A percentile compares a stretch with the other conserved stretches of the same genome.
phyloP scores from a whole-genome alignment of 2,329 filamentous ascomycete species.

The Albifimbria verrucaria region DNA sequence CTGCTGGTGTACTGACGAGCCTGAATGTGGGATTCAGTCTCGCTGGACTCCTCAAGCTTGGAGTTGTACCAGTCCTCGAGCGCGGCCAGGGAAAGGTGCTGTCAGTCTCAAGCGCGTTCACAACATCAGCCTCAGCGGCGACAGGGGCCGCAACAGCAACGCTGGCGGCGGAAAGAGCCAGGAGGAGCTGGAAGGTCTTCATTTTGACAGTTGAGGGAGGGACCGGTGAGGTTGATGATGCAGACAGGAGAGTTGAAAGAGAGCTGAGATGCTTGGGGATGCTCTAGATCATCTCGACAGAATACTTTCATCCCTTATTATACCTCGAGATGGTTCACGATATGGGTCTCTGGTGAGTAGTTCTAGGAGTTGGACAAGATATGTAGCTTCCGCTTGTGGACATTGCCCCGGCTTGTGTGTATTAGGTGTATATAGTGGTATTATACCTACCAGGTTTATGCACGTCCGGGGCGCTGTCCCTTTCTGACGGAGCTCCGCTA shows the following conservation, averaged over 20 bases:
- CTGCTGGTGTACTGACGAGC: constrained; percentile 1
- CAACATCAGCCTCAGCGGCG: neutral
- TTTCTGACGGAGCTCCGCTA: neutral
- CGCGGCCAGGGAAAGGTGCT: neutral
- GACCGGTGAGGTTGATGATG: neutral
- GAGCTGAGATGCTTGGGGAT: neutral
- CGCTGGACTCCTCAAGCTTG: neutral
- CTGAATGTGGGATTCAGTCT: neutral
- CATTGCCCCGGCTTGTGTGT: neutral
- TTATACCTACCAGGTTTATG: neutral
- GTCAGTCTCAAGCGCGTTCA: neutral
- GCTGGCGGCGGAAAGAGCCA: neutral
- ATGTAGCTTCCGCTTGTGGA: neutral
- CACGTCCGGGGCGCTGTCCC: neutral
- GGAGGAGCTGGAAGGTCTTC: neutral
- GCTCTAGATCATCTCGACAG: neutral
- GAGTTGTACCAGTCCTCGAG: neutral
- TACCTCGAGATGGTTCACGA: neutral
- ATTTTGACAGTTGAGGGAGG: neutral
- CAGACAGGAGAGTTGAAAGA: neutral
- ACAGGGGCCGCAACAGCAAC: neutral
- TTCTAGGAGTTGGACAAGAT: neutral
- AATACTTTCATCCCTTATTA: neutral
- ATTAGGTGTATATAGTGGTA: neutral
- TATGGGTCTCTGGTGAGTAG: neutral